Evolutionary conservation across 2,329 filamentous ascomycete genomes (phyloP), one percentile per base, ranked within the genome.

Genomic region (Hymenotorrendiella dingleyae): DNA sequence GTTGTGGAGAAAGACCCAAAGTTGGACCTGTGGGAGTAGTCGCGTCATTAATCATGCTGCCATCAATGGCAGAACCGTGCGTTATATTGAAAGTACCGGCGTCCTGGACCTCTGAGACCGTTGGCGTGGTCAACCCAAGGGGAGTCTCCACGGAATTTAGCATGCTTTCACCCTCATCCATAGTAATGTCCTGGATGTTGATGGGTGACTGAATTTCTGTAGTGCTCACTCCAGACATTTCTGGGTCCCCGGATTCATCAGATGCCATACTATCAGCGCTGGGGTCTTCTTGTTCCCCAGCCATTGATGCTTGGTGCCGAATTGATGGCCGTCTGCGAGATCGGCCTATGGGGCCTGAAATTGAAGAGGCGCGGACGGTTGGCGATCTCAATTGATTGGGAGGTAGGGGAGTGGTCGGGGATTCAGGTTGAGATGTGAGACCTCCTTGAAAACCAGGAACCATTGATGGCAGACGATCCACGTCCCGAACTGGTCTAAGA

Each of bases 31-130:
- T 75, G 33, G 84, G 81, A 3, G 82, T 77, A 24, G 78, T 76
- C 45, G 79, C 80, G 20, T 75, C 73, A 59, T 86, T 89, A 54
- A 83, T 80, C 45, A 91, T 82, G 64, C 87, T 95, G 37, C 87
- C 88, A 59, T 95, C 89, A 26, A 93, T 79, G 1, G 84, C 79
- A 36, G 82, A 83, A 40, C 86, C 82, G 63, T 96, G 91, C 6
- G 86, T 89, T 56, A 96, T 94, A 66, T 95, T 94, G 66, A 97
- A 96, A 0, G 89, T 88, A 43, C 91, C 89, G 10, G 86, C 78
- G 54, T 94, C 87, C 55, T 89, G 85, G n/a, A 82, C 48, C 48
- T 93, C 88, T 0, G 89, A 90, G 3, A 85, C 84, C 24, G 84
- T 84, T 2, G 84, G 84, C 6, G 87, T 84, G 3, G 82, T 79